phyloP scores from a whole-genome alignment of 768 basidiomycete species.

The Tephrocybe sp. region DNA sequence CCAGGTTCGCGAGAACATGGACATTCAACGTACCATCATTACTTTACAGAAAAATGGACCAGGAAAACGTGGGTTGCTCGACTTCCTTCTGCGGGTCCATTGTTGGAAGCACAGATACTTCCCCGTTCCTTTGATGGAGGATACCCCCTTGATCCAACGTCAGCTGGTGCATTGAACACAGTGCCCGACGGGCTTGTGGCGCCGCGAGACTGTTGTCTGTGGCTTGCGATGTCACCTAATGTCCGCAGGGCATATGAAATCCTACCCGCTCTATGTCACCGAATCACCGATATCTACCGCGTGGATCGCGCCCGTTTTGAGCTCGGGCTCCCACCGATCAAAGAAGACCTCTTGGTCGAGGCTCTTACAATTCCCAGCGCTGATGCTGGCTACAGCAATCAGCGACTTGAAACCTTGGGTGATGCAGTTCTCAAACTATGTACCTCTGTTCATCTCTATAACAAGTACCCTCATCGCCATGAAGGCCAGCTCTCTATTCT shows the following conservation, averaged over 20 bases:
- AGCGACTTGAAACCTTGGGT: constrained; percentile 85
- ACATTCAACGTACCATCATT: constrained; percentile 57
- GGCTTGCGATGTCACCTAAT: constrained; percentile 51
- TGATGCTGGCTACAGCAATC: constrained; percentile 69
- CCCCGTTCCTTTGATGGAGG: constrained; percentile 39
- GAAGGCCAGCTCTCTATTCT: constrained; percentile 80
- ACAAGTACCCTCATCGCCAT: constrained; percentile 72
- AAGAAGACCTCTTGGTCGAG: constrained; percentile 59
- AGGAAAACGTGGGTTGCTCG: constrained; percentile 40
- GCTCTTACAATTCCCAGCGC: constrained; percentile 76
- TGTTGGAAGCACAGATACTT: constrained; percentile 55
- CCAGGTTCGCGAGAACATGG: constrained; percentile 48
- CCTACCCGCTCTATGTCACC: constrained; percentile 67
- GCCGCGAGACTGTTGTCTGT: constrained; percentile 50
- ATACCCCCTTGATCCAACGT: constrained; percentile 29
- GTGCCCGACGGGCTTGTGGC: constrained; percentile 26
- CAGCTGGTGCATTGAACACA: constrained; percentile 18
- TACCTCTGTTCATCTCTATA: constrained; percentile 75
- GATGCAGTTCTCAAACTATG: constrained; percentile 81
- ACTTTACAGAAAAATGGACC: constrained; percentile 55
- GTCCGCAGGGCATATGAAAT: constrained; percentile 53
- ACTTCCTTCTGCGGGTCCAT: constrained; percentile 57
- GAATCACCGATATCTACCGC: constrained; percentile 66
- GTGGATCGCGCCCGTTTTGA: constrained; percentile 48
- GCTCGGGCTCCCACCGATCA: constrained; percentile 63